These are phyloP conservation scores for Raffaelea arxii DNA, from an alignment of 2,329 filamentous ascomycete genomes.

Conservation along the genomic window DNA sequence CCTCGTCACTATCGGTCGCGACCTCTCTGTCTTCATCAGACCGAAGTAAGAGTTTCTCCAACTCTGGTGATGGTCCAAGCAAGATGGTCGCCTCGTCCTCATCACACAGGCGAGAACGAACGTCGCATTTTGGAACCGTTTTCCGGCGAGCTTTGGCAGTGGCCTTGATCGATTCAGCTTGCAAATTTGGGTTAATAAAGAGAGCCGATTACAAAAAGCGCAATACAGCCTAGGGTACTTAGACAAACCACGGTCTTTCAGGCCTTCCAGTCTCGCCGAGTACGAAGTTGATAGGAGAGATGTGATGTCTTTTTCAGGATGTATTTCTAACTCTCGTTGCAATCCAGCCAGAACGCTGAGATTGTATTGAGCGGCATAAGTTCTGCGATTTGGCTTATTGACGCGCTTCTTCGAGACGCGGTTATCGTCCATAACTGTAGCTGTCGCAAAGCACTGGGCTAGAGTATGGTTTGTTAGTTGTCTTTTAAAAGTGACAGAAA, in stretches of 20 bases:
- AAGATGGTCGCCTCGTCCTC: neutral
- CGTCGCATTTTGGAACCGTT: neutral
- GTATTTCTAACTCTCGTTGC: conserved; percentile 1
- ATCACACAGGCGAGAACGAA: neutral
- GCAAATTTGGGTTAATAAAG: neutral
- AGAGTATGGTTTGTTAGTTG: too few relatives aligned
- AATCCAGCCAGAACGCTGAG: neutral
- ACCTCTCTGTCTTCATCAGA: neutral
- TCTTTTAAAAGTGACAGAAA: too few relatives aligned
- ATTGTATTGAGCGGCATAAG: neutral
- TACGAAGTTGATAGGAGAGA: neutral
- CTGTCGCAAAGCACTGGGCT: neutral
- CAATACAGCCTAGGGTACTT: neutral
- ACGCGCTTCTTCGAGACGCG: neutral
- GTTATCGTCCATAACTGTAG: neutral
- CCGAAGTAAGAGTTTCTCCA: neutral
- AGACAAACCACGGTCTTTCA: neutral
- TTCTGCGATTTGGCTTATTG: conserved; percentile 1
- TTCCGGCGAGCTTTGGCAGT: neutral
- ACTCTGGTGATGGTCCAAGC: neutral
- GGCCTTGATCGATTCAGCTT: neutral
- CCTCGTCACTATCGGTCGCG: too few relatives aligned
- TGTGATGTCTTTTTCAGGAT: neutral
- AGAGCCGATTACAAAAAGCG: neutral
- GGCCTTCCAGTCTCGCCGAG: neutral